Conservation (phyloP, 1,284 basidiomycete genomes). For the Malassezia dermatis region DNA sequence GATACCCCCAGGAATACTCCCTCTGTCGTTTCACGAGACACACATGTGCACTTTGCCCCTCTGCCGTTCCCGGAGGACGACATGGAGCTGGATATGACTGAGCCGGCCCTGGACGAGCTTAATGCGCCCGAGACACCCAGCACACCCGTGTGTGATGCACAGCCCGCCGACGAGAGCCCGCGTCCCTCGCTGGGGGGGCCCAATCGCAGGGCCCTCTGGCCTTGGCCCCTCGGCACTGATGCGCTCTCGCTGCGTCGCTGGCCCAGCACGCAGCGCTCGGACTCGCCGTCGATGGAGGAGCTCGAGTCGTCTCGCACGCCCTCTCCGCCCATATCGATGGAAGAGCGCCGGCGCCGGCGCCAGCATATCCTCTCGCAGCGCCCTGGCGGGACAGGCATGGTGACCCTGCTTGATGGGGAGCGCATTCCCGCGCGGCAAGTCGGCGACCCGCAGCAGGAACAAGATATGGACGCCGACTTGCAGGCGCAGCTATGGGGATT, state of each 20-base stretch:
- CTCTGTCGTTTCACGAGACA: no score
- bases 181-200: not conserved
- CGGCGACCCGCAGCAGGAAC: constrained; percentile 22
- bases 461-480: constrained; percentile 21
- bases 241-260: not conserved
- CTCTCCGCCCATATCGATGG: not conserved
- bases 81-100: no score
- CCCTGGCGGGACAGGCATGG: constrained; percentile 46
- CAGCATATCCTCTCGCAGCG: constrained; percentile 34
- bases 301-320: not conserved
- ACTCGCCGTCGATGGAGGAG: not conserved
- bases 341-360: constrained; percentile 31
- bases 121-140: no score
- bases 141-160: no score
- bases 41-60: constrained; percentile 2
- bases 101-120: not conserved
- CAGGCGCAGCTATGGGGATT: constrained; percentile 40
- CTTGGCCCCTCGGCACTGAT: not conserved
- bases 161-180: not conserved
- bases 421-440: constrained; percentile 39
- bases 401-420: constrained; percentile 42
- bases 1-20: not conserved
- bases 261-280: not conserved
- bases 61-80: constrained; percentile 1
- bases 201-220: not conserved